Conservation (phyloP, 2,329 filamentous ascomycete species). For the Alternaria sp. region DNA sequence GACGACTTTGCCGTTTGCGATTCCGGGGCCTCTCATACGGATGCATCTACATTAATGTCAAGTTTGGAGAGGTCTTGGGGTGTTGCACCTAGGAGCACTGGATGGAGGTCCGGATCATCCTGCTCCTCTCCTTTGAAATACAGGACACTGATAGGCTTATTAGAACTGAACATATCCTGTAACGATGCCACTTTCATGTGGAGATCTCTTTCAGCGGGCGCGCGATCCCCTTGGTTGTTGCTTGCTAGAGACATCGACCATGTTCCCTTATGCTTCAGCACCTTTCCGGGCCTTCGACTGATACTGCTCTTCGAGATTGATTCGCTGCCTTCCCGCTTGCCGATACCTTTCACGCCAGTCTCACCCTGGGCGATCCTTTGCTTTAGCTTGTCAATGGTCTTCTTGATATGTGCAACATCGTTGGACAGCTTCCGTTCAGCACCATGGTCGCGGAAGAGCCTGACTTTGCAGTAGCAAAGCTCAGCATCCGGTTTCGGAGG, state of each 20-base stretch:
- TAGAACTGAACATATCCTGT: constrained; percentile 90
- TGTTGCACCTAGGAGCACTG: constrained; percentile 76
- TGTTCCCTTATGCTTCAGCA: constrained; percentile 88
- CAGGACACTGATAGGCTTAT: constrained; percentile 77
- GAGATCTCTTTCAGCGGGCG: constrained; percentile 70
- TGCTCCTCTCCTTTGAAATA: constrained; percentile 78
- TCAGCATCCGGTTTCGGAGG: constrained; percentile 64
- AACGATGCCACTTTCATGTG: constrained; percentile 79
- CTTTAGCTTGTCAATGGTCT: constrained; percentile 94
- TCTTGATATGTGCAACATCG: constrained; percentile 92
- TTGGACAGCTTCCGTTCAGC: constrained; percentile 95
- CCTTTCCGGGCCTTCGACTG: constrained; percentile 75
- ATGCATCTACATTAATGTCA: constrained; percentile 52
- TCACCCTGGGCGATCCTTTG: constrained; percentile 85
- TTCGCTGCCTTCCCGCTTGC: constrained; percentile 68
- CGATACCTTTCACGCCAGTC: constrained; percentile 65
- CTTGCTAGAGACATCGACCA: constrained; percentile 88
- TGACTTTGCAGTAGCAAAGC: constrained; percentile 95
- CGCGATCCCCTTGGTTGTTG: constrained; percentile 53
- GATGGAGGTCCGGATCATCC: constrained; percentile 81
- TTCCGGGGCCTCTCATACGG: constrained; percentile 59
- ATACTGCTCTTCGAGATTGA: constrained; percentile 58
- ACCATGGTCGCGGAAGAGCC: constrained; percentile 94
- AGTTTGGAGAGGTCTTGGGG: constrained; percentile 66
- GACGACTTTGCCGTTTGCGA: constrained; percentile 65